Base-by-base conservation (phyloP, 805 yeast genomes). In the Tetrapisispora pingtungensis region DNA sequence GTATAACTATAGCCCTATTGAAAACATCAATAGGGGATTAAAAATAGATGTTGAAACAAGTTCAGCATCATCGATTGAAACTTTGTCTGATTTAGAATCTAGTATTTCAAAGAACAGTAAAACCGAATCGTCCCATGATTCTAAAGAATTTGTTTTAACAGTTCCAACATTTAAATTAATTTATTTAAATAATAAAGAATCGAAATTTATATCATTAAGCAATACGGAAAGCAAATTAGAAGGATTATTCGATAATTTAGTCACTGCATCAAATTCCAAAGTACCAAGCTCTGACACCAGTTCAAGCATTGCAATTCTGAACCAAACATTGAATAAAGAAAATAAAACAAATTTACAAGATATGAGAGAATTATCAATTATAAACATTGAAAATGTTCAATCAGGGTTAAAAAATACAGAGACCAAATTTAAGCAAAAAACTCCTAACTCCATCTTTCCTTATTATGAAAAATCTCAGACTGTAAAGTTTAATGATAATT, bases 141-240 rank as follows among this genome's bases (percentile, higher is more conserved):
- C 35, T 4, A 20, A 14, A 14, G 35, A 39, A 19, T 20, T 7
- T 3, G 26, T 51, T 7, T 48, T 47, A 15, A 52, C 59, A 46
- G 68, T 74, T 55, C 79, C 78, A 33, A 73, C 78, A 18, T 65
- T 74, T 53, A 49, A 58, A 39, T 48, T 37, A 18, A 3, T 18
- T 2, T 18, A 18, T 17, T 4, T 17, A 8, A 27, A 37, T 10
- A 18, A 37, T 18, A 26, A 24, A 7, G 6, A 14, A 13, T 22
- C 31, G 7, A 36, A 47, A 17, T 41, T 44, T 27, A 38, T 43
- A 15, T 39, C 42, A 1, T 38, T 47, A 10, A 24, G 50, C 7
- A 52, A 48, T 30, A 47, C 54, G 14, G 33, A 56, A 4, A 46
- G 48, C 15, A 47, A 57, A 20, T 44, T 57, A 14, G 46, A 44